phyloP scores from a whole-genome alignment of 371 early-diverging fungal species.

The Mucor velutinosus region DNA sequence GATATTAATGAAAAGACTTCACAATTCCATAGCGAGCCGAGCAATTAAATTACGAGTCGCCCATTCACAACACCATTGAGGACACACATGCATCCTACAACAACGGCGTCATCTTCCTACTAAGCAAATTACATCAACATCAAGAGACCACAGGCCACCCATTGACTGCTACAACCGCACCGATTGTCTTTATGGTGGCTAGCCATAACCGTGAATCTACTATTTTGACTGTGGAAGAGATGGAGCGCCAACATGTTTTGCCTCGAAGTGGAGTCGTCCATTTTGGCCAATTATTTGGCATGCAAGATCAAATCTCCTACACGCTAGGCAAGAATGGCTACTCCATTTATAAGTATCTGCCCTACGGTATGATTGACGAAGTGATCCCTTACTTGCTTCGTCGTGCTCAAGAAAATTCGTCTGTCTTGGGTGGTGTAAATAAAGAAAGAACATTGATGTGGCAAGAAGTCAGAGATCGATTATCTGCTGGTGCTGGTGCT shows the following conservation, averaged over 20 bases:
- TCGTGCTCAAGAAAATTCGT: constrained; percentile 93
- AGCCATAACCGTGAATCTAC: constrained; percentile 89
- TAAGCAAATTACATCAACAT: constrained; percentile 53
- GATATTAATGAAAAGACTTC: neutral
- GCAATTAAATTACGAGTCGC: constrained; percentile 67
- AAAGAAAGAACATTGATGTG: constrained; percentile 51
- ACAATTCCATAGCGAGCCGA: constrained; percentile 54
- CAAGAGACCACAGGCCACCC: constrained; percentile 27
- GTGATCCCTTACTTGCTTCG: constrained; percentile 93
- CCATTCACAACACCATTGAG: constrained; percentile 80
- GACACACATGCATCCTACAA: constrained; percentile 88
- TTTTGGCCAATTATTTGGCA: constrained; percentile 93
- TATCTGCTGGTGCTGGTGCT: constrained; percentile 7
- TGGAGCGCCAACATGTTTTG: constrained; percentile 63
- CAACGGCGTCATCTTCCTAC: constrained; percentile 72
- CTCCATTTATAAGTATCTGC: constrained; percentile 88
- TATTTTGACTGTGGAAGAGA: constrained; percentile 59
- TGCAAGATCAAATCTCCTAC: constrained; percentile 81
- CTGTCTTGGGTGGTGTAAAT: constrained; percentile 60
- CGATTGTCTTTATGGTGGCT: constrained; percentile 82
- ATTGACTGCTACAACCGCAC: constrained; percentile 40
- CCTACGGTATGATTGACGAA: constrained; percentile 82
- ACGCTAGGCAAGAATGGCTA: constrained; percentile 77
- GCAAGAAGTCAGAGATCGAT: constrained; percentile 51
- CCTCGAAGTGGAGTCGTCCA: constrained; percentile 67